Evolutionary conservation across 257 asterid species (phyloP).

Genomic region (Nyctanthes arbortristis): DNA sequence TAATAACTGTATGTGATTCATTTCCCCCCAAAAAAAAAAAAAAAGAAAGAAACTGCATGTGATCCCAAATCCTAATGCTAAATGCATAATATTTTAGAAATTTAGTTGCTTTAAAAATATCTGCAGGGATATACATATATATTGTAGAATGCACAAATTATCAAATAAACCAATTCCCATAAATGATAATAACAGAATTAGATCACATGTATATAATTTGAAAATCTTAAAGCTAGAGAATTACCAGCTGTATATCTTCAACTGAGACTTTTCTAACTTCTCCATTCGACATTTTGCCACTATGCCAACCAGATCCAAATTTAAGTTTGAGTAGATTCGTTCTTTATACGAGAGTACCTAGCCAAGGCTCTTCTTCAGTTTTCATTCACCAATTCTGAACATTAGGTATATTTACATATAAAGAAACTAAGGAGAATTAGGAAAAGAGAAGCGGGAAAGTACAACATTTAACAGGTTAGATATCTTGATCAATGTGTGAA

Average conservation of each 20-base stretch:
- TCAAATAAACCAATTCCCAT: constrained; percentile 2
- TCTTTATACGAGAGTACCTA: constrained; percentile 15
- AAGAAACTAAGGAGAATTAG: background rate
- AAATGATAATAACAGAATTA: background rate
- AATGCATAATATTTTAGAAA: background rate
- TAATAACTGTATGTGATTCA: background rate
- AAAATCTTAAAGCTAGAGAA: constrained; percentile 4
- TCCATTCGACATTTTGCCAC: constrained; percentile 60
- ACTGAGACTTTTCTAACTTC: constrained; percentile 57
- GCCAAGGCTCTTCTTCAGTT: background rate
- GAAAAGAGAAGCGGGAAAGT: background rate
- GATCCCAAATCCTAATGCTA: background rate
- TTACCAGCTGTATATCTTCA: constrained; percentile 83
- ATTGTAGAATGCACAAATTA: background rate
- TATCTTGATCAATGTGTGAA: background rate
- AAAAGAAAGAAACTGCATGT: background rate
- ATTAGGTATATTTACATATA: background rate
- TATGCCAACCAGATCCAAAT: constrained; percentile 9
- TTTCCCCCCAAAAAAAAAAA: constrained; percentile 6
- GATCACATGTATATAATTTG: background rate
- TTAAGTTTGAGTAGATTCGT: constrained; percentile 6
- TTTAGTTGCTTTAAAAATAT: background rate
- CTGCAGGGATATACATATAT: background rate
- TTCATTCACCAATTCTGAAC: background rate
- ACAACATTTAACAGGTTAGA: background rate